Evolutionary conservation across 1,139 yeast genomes (phyloP).

Genomic region (Taphrina pruni): DNA sequence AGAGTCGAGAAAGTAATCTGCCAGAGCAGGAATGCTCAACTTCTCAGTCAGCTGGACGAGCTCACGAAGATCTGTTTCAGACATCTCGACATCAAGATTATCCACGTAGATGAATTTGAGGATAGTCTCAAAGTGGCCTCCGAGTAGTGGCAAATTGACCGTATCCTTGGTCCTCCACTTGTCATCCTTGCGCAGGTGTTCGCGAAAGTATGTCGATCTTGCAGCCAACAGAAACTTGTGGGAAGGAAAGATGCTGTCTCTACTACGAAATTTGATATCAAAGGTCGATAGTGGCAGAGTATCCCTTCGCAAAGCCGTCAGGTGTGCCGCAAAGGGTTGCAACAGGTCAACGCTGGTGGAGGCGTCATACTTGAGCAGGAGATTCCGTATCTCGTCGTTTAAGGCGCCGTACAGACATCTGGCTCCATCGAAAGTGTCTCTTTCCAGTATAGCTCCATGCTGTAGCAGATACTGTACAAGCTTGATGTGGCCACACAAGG

Average conservation of each 20-base stretch:
- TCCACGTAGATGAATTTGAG: constrained; percentile 62
- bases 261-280: constrained; percentile 13
- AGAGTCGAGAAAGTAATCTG: constrained; percentile 47
- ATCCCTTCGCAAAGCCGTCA: constrained; percentile 58
- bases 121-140: constrained; percentile 54
- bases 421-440: constrained; percentile 77
- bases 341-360: constrained; percentile 69
- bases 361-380: constrained; percentile 65
- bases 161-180: constrained; percentile 47
- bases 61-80: constrained; percentile 49
- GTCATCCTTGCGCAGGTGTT: constrained; percentile 44
- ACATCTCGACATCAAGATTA: constrained; percentile 54
- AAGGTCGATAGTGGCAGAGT: constrained; percentile 31
- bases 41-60: constrained; percentile 53
- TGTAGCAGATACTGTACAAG: constrained; percentile 63
- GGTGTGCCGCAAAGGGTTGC: constrained; percentile 78
- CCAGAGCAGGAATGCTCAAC: constrained; percentile 55
- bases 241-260: constrained; percentile 31
- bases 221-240: constrained; percentile 56
- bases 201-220: constrained; percentile 51
- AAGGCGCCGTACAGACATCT: constrained; percentile 80
- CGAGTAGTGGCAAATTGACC: constrained; percentile 46
- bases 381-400: constrained; percentile 66
- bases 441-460: constrained; percentile 75
- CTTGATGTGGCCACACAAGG: constrained; percentile 32